Percentiles rank a stretch among this genome's conserved stretches.
Conservation (phyloP, 1,284 basidiomycete genomes). For the Ustilago cynodontis region DNA sequence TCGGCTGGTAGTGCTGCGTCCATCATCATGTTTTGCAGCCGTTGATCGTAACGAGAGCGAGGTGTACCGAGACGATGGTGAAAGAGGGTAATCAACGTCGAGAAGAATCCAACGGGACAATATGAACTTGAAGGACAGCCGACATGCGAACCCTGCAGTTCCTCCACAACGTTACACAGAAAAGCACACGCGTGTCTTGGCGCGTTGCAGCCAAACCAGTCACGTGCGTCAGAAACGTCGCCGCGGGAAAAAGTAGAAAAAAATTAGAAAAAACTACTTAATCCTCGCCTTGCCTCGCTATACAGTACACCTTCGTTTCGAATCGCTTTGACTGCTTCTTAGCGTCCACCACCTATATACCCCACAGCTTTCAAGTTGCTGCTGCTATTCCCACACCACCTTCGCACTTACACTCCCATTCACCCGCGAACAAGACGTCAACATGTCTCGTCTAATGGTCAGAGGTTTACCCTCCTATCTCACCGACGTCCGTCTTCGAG, state of each 20-base stretch:
- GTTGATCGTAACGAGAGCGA: background rate
- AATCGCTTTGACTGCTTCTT: conserved; percentile 25
- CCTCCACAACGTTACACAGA: background rate
- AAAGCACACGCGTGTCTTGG: conserved; percentile 25
- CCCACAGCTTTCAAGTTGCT: conserved; percentile 11
- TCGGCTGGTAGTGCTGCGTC: conserved; percentile 28
- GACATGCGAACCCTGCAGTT: conserved; percentile 28
- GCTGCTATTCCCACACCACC: background rate
- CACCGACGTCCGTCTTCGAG: conserved; percentile 77
- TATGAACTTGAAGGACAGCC: no score
- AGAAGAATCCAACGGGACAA: no score
- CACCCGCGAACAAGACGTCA: no score
- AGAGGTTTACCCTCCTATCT: conserved; percentile 86
- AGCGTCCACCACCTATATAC: conserved; percentile 45
- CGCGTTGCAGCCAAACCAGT: conserved; percentile 21
- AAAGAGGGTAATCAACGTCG: background rate
- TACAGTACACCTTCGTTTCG: background rate
- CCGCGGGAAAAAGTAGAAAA: conserved; percentile 2
- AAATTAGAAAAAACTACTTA: conserved; percentile 4
- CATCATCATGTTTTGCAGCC: conserved; percentile 15
- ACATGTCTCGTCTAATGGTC: conserved; percentile 86
- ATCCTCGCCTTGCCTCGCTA: background rate
- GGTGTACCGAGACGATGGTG: background rate
- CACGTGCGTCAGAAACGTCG: conserved; percentile 22
- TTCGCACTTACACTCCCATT: no score